Evolutionary conservation across 2,329 filamentous ascomycete species (phyloP), one percentile per base, ranked within the genome.

Genomic region (Verticillium klebahnii): DNA sequence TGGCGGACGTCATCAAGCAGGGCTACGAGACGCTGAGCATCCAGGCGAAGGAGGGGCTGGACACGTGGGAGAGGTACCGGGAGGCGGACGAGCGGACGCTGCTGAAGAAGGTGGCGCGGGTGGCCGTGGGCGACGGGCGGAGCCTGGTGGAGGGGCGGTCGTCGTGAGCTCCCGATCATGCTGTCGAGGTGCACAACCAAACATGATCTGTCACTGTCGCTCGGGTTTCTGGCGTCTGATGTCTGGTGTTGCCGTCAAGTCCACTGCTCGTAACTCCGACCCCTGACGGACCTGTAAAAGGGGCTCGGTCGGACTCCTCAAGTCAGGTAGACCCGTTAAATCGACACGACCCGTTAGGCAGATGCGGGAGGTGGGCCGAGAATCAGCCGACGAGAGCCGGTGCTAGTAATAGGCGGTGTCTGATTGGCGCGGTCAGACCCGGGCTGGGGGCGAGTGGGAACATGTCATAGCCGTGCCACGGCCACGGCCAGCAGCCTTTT

Each of bases 21-120:
- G 95, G 95, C 0, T 98, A 98, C 71, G 94, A 98, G 75, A 97
- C 93, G 39, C 77, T 99, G 69, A 94, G 90, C 65, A 96, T 99
- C 60, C 91, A 96, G 75, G 88, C 92, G 0, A 92, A 89, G 69
- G 93, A 96, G 71, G 93, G 91, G 0, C 74, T 96, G 67, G 93
- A 94, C 73, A 86, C 88, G 40, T 96, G 92, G 91, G 91, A 92
- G 67, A 86, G 83, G 71, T 98, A 91, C 74, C 82, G 94, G 15
- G 95, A 98, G 78, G 90, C 90, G 2, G 92, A 97, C 67, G 89
- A 93, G 79, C 90, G 92, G 76, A 85, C 83, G 6, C 79, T 95
- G 68, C 76, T 99, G 73, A 99, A 99, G 83, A 92, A 90, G 77
- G 89, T 94, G 75, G 91, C 92, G 2, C 84, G 93, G 69, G 85